Conservation (phyloP, 83 land plant species). For the Picea abies region DNA sequence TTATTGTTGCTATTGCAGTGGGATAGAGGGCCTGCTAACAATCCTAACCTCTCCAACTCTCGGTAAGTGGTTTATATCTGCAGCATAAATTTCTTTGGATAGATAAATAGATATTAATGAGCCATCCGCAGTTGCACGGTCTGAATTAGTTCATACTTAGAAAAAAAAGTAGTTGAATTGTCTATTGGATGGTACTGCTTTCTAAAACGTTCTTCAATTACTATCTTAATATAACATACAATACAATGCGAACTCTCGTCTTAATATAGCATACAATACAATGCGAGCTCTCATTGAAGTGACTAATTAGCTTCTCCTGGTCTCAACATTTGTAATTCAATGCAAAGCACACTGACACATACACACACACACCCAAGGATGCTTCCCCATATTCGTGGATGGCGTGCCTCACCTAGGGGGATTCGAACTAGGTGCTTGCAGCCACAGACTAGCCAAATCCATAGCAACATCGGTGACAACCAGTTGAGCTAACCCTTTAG, state of each 20-base stretch:
- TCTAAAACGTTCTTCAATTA: not conserved
- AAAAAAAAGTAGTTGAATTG: no score
- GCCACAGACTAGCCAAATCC: not conserved
- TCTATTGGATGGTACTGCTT: not conserved
- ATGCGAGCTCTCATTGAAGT: not conserved
- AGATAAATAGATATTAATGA: not conserved
- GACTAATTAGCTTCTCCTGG: not conserved
- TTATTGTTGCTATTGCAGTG: slow-evolving; percentile 9
- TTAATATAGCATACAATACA: not conserved
- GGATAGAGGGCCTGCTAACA: slow-evolving; percentile 1
- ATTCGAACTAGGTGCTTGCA: not conserved
- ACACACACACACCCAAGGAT: no score
- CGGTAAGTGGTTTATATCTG: not conserved
- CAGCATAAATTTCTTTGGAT: not conserved
- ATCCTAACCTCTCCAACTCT: not conserved
- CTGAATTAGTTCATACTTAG: no score
- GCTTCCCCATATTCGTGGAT: not conserved
- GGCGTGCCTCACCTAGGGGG: not conserved
- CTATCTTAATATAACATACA: not conserved
- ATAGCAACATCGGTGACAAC: no score
- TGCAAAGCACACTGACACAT: no score
- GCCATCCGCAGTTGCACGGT: not conserved
- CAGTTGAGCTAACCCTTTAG: no score
- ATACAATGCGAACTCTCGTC: not conserved
- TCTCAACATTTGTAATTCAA: not conserved